Conservation (phyloP, 305 asterid genomes). For the Solanum hybrid region DNA sequence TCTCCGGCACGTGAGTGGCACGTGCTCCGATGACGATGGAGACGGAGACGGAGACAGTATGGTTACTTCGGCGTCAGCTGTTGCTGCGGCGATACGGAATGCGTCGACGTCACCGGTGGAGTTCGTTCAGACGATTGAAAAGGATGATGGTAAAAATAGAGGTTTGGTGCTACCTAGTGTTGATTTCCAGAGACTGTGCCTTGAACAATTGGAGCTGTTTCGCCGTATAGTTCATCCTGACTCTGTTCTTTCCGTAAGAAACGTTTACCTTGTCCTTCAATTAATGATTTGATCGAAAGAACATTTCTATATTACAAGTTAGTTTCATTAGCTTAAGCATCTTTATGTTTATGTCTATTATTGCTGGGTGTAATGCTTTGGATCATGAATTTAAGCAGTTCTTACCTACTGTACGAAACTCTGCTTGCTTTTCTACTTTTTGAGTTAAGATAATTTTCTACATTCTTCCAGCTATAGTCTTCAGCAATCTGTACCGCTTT, state of each 20-base stretch:
- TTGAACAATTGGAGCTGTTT: conserved; percentile 80
- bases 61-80: conserved; percentile 73
- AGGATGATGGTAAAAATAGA: conserved; percentile 27
- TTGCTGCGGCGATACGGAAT: conserved; percentile 59
- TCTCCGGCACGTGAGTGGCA: conserved; percentile 45
- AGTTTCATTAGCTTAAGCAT: background rate
- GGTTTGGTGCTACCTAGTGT: conserved; percentile 74
- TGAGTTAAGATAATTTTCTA: background rate
- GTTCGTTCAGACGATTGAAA: conserved; percentile 61
- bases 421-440: background rate
- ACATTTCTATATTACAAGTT: background rate
- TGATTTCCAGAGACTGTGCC: conserved; percentile 76
- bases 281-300: background rate
- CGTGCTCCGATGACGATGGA: conserved; percentile 12
- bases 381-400: background rate
- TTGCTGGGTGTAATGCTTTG: background rate
- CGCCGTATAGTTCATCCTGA: conserved; percentile 71
- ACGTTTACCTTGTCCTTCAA: background rate
- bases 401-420: background rate
- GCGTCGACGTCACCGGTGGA: conserved; percentile 88
- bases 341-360: background rate
- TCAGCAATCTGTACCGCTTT: background rate
- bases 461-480: background rate
- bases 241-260: conserved; percentile 60
- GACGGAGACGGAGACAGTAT: conserved; percentile 15